Evolutionary conservation across 371 early-diverging fungal species (phyloP).

Genomic region (Haplosporangium sp.): DNA sequence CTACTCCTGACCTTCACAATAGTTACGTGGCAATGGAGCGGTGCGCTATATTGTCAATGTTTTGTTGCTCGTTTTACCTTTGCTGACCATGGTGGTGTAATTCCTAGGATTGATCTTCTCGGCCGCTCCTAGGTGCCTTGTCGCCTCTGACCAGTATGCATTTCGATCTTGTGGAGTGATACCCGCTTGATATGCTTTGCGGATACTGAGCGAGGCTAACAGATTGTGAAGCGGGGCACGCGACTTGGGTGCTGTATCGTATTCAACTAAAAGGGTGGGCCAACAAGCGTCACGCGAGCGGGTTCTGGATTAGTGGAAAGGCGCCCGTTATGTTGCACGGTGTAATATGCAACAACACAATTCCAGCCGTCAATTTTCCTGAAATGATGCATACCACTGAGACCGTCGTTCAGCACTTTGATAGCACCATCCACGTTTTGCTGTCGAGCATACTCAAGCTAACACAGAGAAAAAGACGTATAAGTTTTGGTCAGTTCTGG

Average conservation of each 20-base stretch:
- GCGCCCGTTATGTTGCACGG: no score
- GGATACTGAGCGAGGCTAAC: conserved; percentile 74
- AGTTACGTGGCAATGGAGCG: no score
- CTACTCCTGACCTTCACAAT: no score
- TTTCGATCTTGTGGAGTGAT: conserved; percentile 54
- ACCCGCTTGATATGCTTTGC: conserved; percentile 63
- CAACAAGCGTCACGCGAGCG: neutral
- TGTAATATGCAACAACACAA: no score
- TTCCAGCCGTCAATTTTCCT: neutral
- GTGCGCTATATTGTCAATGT: no score
- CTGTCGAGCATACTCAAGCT: conserved; percentile 86
- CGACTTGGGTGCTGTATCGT: conserved; percentile 63
- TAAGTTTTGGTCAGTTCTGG: neutral
- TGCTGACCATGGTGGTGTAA: conserved; percentile 75
- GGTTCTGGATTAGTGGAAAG: neutral
- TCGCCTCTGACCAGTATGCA: conserved; percentile 58
- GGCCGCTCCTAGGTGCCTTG: conserved; percentile 70
- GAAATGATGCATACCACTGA: conserved; percentile 53
- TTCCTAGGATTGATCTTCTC: conserved; percentile 79
- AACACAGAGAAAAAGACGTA: neutral
- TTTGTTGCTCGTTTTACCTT: conserved; percentile 55
- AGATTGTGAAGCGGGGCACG: conserved; percentile 74
- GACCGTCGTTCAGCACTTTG: conserved; percentile 67
- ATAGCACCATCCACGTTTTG: conserved; percentile 70
- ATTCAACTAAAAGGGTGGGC: conserved; percentile 19